Evolutionary conservation across 257 asterid genomes (phyloP).

Genomic region (Osmanthus fragrans): DNA sequence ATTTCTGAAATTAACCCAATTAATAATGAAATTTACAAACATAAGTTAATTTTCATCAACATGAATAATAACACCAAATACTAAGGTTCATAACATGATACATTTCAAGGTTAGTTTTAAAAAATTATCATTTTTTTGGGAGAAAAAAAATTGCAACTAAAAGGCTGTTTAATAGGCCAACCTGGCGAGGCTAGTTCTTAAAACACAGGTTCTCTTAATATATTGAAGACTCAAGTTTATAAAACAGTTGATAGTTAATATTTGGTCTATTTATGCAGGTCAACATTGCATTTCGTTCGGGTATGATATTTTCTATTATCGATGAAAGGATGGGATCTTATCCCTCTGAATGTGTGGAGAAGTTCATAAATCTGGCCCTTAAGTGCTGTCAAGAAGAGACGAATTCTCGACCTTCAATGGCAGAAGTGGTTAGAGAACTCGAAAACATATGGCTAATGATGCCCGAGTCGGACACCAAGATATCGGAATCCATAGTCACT

Average conservation of each 20-base stretch:
- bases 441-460: constrained; percentile 62
- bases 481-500: constrained; percentile 33
- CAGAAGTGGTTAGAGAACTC: constrained; percentile 66
- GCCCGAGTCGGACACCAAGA: constrained; percentile 52
- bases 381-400: constrained; percentile 71
- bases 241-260: background rate
- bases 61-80: too few relatives aligned
- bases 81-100: too few relatives aligned
- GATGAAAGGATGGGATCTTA: constrained; percentile 74
- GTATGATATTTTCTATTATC: constrained; percentile 61
- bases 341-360: constrained; percentile 65
- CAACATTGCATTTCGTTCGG: constrained; percentile 59
- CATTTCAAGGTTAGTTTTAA: too few relatives aligned
- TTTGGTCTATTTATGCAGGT: constrained; percentile 47
- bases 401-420: constrained; percentile 63
- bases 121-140: too few relatives aligned
- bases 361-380: constrained; percentile 63
- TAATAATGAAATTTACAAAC: too few relatives aligned
- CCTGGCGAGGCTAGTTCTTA: background rate
- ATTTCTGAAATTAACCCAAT: too few relatives aligned
- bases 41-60: too few relatives aligned
- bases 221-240: background rate
- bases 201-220: background rate
- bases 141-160: too few relatives aligned
- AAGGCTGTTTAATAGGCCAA: too few relatives aligned